Evolutionary conservation across 208 protist genomes (phyloP), one percentile per base, ranked within the genome.

Genomic region (Leishmania braziliensis): DNA sequence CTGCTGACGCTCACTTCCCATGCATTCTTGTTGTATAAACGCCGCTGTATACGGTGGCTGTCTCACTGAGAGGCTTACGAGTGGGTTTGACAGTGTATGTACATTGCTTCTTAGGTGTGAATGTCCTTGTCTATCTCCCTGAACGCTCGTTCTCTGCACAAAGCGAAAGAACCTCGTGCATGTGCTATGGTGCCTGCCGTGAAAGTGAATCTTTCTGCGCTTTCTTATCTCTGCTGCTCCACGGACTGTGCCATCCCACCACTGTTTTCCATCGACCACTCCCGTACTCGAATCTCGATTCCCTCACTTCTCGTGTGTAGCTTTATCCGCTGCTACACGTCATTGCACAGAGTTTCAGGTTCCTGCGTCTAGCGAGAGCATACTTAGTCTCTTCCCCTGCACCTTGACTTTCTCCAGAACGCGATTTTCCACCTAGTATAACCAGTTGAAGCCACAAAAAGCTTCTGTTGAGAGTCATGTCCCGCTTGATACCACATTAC

Each of bases 401-500:
- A 33, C 36, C 14, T 73, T 16, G 6, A 18, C 20, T 51, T 73
- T 73, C 8, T 51, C 26, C 10, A 18, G 8, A 23, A 73, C 4
- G n/a, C 69, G 48, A 18, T 29, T 26, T 29, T 14, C 10, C 26
- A 9, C 10, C 48, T 51, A 14, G 18, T 26, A 54, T 53, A 16
- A 73, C 46, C 43, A 73, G 43, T 68, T 12, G 6, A 51, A 26
- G 48, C 66, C 48, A 33, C n/a, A 46, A 23, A 29, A 73, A 53
- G 26, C 26, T 53, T 54, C 43, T 9, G 68, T 46, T 43, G 60
- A 53, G 12, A 62, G 18, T 10, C 8, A 95, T 95, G 92, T 93
- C 89, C n/a, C 90, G 90, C 63, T 78, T 95, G 14, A 60, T 94
- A 29, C 78, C 88, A 5, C 90, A 96, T 71, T 95, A 95, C 83